Percentiles rank a stretch among this genome's conserved stretches.
These are phyloP conservation scores for Phytomonas francai DNA, from an alignment of 208 protist species.

Conservation along the genomic window DNA sequence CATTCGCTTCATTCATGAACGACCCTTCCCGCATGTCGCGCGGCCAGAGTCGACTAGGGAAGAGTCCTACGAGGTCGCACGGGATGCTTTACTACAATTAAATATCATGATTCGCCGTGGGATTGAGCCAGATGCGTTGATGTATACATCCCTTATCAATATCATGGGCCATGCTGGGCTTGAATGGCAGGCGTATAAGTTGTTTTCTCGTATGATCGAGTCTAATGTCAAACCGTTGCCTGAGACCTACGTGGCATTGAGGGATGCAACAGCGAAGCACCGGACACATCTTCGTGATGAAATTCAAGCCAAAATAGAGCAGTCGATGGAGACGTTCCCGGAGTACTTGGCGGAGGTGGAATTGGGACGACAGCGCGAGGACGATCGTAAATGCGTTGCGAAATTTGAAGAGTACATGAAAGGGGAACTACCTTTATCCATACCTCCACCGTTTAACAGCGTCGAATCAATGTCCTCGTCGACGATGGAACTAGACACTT, in stretches of 20 bases:
- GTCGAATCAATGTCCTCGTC: background rate
- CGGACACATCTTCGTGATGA: conserved; percentile 55
- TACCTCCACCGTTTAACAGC: conserved; percentile 5
- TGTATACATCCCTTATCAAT: conserved; percentile 89
- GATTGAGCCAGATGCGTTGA: conserved; percentile 85
- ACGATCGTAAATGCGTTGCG: conserved; percentile 59
- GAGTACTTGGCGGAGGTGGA: conserved; percentile 65
- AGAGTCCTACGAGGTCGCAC: conserved; percentile 61
- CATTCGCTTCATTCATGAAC: conserved; percentile 45
- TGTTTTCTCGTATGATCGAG: conserved; percentile 91
- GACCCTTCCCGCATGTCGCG: conserved; percentile 49
- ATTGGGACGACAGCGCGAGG: conserved; percentile 41
- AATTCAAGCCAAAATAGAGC: conserved; percentile 81
- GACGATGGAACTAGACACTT: background rate
- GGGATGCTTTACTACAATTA: conserved; percentile 84
- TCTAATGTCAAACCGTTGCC: conserved; percentile 72
- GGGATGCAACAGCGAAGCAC: conserved; percentile 57
- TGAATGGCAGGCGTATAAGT: conserved; percentile 92
- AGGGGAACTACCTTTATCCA: conserved; percentile 38
- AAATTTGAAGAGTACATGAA: conserved; percentile 85
- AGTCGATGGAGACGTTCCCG: conserved; percentile 62
- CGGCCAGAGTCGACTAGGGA: conserved; percentile 17
- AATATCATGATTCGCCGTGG: conserved; percentile 90
- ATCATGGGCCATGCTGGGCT: conserved; percentile 80
- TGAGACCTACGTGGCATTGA: conserved; percentile 86